Percentiles rank a stretch among this genome's conserved stretches.
Conservation (phyloP, 2,329 filamentous ascomycete genomes). For the Albifimbria verrucaria region DNA sequence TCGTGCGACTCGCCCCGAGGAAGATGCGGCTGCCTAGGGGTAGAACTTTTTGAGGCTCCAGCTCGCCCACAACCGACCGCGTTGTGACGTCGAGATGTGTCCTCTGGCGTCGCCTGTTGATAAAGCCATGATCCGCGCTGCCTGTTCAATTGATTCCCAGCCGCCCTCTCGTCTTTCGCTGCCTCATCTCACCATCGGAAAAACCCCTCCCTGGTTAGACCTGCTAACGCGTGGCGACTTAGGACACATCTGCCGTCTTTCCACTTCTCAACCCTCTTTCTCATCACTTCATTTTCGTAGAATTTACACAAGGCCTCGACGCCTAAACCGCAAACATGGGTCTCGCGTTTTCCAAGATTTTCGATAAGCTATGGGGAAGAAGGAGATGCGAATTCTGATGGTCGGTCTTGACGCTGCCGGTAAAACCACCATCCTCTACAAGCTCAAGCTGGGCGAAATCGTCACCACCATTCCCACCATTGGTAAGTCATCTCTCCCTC, state of each 20-base stretch:
- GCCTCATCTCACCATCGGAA: background rate
- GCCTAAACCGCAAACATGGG: constrained; percentile 75
- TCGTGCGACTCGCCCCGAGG: background rate
- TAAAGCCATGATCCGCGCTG: background rate
- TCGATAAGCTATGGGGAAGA: constrained; percentile 97
- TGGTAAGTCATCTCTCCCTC: constrained; percentile 53
- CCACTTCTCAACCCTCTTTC: constrained; percentile 1
- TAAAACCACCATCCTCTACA: constrained; percentile 99
- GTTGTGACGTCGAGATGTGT: constrained; percentile 1
- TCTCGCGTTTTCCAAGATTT: constrained; percentile 95
- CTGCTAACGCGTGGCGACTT: background rate
- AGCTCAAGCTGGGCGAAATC: constrained; percentile 98
- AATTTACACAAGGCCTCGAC: constrained; percentile 23
- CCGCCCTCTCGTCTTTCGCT: constrained; percentile 1
- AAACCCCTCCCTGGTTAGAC: background rate
- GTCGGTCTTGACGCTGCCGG: constrained; percentile 98
- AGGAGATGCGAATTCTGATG: constrained; percentile 99
- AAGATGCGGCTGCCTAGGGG: constrained; percentile 5
- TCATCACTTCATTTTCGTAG: constrained; percentile 22
- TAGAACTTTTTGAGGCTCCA: constrained; percentile 1
- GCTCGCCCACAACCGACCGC: background rate
- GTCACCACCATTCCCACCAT: constrained; percentile 99
- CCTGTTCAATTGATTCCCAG: background rate
- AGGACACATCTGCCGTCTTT: background rate
- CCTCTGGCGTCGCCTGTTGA: constrained; percentile 4